These are phyloP conservation scores for Solanum verrucosum DNA, from an alignment of 257 asterid genomes.

Conservation along the genomic window DNA sequence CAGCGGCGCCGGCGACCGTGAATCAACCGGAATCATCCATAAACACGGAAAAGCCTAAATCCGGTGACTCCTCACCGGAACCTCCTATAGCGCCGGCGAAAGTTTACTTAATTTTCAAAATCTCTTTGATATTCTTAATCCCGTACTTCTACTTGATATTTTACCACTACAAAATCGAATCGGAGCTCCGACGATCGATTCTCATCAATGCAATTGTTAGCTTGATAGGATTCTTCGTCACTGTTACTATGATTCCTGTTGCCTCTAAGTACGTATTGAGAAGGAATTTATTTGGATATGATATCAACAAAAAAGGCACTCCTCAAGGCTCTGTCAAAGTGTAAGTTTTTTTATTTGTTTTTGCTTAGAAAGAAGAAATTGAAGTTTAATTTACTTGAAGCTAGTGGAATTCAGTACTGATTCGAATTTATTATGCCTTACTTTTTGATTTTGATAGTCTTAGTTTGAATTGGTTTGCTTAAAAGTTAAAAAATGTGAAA, in stretches of 20 bases:
- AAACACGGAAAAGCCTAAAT: conserved; percentile 10
- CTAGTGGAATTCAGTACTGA: background rate
- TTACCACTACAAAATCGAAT: conserved; percentile 44
- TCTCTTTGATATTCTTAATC: conserved; percentile 33
- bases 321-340: conserved; percentile 84
- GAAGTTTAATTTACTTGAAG: background rate
- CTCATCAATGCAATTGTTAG: conserved; percentile 52
- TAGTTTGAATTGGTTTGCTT: background rate
- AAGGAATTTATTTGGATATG: conserved; percentile 77
- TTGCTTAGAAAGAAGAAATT: background rate
- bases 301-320: conserved; percentile 91
- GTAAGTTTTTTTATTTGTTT: conserved; percentile 31
- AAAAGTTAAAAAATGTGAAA: background rate
- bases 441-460: background rate
- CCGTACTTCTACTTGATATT: conserved; percentile 62
- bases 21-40: conserved; percentile 4
- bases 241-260: conserved; percentile 69
- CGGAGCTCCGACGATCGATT: conserved; percentile 52
- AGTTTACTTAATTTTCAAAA: conserved; percentile 32
- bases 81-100: conserved; percentile 60
- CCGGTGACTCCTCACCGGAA: conserved; percentile 12
- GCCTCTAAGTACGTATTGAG: conserved; percentile 66
- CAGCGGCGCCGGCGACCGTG: background rate
- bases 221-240: conserved; percentile 44
- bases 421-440: background rate